Base-by-base conservation (phyloP, 2,329 filamentous ascomycete genomes). In the Raffaelea albimanens region DNA sequence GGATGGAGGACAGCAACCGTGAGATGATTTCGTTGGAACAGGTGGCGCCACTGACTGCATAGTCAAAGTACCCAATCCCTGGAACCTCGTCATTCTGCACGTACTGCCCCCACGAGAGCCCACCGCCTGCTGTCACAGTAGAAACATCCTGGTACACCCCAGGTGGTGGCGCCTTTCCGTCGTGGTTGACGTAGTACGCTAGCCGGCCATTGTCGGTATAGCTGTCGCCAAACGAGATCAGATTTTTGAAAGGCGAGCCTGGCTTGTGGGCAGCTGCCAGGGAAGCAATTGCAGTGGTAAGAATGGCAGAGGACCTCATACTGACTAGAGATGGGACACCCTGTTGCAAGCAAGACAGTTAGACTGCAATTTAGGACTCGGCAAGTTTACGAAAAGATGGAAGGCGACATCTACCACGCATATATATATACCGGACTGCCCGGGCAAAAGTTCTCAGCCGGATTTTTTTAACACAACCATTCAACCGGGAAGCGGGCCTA, bases 191-290 rank as follows among this genome's bases (percentile, higher is more conserved):
- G 58, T 89, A 83, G 59, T 86, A 88, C 10, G 59, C 58, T 10
- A 86, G 60, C 10, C 85, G 76, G 13, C 74, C 78, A 56, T 88
- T 82, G 58, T 90, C 86, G 1, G 83, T 87, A 58, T 84, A 89
- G 62, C 82, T 87, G 61, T 88, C 83, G 13, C 85, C 84, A 58
- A 89, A 88, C 0, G 80, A 73, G 36, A 87, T 74, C 34, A 87
- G 61, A 44, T 78, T 82, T 23, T 77, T 71, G 58, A 87, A 80
- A 5, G 50, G 43, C 31, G 14, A 8, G 11, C 18, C 19, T n/a
- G 4, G 38, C 8, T 19, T 20, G 38, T 19, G 19, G 34, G 34
- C 13, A 5, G 14, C 34, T 5, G 34, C 34, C 34, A 19, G 5
- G 34, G 34, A 29, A 13, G 25, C 25, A n/a, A n/a, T n/a, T 29